These are phyloP conservation scores for Tirmania nivea DNA, from an alignment of 495 filamentous ascomycete species.

Conservation along the genomic window DNA sequence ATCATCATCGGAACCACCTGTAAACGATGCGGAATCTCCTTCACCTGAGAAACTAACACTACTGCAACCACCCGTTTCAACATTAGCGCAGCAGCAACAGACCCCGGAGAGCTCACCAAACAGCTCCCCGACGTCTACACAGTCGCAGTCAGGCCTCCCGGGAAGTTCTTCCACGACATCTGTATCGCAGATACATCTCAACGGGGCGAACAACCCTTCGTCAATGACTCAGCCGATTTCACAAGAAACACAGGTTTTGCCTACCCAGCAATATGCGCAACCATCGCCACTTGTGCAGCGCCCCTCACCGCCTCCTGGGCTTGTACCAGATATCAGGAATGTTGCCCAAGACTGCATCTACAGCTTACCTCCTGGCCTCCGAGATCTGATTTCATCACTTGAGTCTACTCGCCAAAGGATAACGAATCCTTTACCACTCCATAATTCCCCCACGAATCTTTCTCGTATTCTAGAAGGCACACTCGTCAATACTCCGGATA, in stretches of 20 bases:
- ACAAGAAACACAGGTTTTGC: neutral
- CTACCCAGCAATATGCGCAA: neutral
- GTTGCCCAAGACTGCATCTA: slow-evolving; percentile 31
- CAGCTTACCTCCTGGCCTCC: slow-evolving; percentile 74
- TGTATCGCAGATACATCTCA: neutral
- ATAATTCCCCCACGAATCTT: slow-evolving; percentile 33
- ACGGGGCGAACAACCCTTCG: neutral
- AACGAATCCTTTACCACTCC: slow-evolving; percentile 24
- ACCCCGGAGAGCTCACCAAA: slow-evolving; percentile 4
- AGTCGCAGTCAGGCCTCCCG: neutral
- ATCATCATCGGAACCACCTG: slow-evolving; percentile 10
- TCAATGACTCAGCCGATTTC: neutral
- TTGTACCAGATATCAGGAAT: neutral
- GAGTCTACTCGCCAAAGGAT: slow-evolving; percentile 56
- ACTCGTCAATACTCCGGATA: slow-evolving; percentile 45
- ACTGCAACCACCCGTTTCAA: slow-evolving; percentile 4
- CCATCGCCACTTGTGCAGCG: too few relatives aligned
- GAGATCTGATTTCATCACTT: slow-evolving; percentile 76
- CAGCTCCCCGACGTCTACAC: slow-evolving; percentile 2
- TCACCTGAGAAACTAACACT: slow-evolving; percentile 1
- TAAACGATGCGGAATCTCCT: slow-evolving; percentile 3
- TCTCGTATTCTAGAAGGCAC: slow-evolving; percentile 38
- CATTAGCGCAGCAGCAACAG: neutral
- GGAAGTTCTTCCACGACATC: neutral
- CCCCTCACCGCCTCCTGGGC: neutral